Evolutionary conservation across 2,329 filamentous ascomycete species (phyloP).

Genomic region (Xylaria sp.): DNA sequence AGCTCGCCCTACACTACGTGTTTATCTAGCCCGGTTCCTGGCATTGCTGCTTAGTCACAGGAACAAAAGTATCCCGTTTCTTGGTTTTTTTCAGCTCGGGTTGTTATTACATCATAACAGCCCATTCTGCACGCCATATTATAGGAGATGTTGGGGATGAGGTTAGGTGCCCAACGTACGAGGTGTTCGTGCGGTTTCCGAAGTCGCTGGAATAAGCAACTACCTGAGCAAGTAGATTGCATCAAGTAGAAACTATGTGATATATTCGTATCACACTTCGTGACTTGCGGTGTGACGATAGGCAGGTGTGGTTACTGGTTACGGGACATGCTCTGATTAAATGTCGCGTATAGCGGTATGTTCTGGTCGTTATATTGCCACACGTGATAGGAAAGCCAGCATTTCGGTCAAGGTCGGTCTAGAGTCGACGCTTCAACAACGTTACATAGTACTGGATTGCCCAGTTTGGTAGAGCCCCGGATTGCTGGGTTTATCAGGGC

Average conservation of each 20-base stretch:
- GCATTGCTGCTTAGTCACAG: background rate
- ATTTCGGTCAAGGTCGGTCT: background rate
- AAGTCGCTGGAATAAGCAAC: background rate
- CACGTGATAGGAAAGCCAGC: background rate
- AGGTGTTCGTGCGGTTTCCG: background rate
- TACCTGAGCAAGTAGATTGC: background rate
- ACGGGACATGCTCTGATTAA: background rate
- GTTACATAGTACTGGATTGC: background rate
- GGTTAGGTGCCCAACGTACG: background rate
- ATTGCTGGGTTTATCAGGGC: background rate
- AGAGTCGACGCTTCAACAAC: background rate
- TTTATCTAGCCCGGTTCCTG: background rate
- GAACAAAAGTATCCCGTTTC: background rate
- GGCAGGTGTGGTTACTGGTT: background rate
- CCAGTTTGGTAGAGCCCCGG: background rate
- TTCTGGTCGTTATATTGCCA: background rate
- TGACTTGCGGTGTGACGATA: background rate
- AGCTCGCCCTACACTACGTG: too few relatives aligned
- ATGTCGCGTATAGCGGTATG: background rate
- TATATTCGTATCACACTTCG: background rate
- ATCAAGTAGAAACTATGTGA: background rate
- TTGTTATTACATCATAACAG: background rate
- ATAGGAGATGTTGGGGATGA: background rate
- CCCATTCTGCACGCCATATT: background rate
- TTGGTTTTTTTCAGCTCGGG: background rate